These are phyloP conservation scores for Populus simonii DNA, from an alignment of 345 rosid genomes.

Conservation along the genomic window DNA sequence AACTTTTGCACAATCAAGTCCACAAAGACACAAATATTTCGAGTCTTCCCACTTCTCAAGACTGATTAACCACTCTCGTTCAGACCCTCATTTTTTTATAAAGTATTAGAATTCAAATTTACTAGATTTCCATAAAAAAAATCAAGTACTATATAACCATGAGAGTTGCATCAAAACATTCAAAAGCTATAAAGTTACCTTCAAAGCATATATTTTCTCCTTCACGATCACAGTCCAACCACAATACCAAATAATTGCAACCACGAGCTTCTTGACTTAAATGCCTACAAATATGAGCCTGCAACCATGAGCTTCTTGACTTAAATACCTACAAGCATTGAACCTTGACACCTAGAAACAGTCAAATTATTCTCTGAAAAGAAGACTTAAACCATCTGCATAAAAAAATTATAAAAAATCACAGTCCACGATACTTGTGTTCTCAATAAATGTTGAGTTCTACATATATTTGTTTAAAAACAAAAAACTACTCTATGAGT, in stretches of 20 bases:
- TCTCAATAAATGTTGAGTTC: too few relatives aligned
- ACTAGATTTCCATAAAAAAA: not conserved
- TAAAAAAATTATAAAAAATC: too few relatives aligned
- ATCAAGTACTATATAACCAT: not conserved
- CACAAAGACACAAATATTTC: not conserved
- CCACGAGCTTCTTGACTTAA: constrained; percentile 89
- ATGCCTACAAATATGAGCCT: constrained; percentile 84
- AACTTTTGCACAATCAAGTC: too few relatives aligned
- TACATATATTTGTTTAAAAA: too few relatives aligned
- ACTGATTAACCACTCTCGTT: too few relatives aligned
- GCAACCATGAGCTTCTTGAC: not conserved
- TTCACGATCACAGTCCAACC: constrained; percentile 99
- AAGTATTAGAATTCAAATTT: not conserved
- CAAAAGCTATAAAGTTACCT: constrained; percentile 40
- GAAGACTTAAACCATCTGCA: too few relatives aligned
- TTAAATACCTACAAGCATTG: too few relatives aligned
- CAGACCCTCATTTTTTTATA: too few relatives aligned
- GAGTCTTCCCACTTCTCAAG: not conserved
- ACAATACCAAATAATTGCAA: constrained; percentile 74
- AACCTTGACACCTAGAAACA: too few relatives aligned
- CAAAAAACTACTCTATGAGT: too few relatives aligned
- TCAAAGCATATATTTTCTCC: constrained; percentile 99
- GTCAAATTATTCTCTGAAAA: too few relatives aligned
- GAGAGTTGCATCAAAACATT: not conserved
- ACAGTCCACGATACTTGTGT: too few relatives aligned